These are phyloP conservation scores for Dryas integrifolia DNA, from an alignment of 331 rosid genomes.

Conservation along the genomic window DNA sequence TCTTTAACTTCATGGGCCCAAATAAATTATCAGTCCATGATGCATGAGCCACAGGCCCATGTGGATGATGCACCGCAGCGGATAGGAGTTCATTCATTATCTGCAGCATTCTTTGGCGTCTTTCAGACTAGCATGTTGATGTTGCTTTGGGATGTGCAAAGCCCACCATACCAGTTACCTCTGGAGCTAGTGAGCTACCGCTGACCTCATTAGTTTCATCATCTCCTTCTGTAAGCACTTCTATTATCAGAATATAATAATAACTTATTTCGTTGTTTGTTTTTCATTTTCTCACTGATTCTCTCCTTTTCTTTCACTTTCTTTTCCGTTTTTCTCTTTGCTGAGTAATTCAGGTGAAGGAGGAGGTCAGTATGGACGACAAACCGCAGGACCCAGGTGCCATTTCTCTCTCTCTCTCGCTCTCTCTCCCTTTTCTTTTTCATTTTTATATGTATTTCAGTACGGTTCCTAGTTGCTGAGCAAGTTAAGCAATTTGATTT, in stretches of 20 bases:
- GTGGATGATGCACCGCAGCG: neutral
- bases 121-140: neutral
- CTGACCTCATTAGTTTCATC: conserved; percentile 13
- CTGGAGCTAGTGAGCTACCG: neutral
- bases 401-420: neutral
- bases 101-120: neutral
- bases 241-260: neutral
- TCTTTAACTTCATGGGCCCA: neutral
- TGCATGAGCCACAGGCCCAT: neutral
- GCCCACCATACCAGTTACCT: neutral
- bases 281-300: neutral
- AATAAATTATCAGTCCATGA: too few relatives aligned
- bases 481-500: neutral
- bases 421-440: neutral
- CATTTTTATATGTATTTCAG: neutral
- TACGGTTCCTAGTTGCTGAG: neutral
- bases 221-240: conserved; percentile 13
- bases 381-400: conserved; percentile 44
- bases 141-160: conserved; percentile 31
- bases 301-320: neutral
- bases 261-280: neutral
- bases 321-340: neutral
- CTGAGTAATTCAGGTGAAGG: conserved; percentile 22
- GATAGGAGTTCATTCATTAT: neutral
- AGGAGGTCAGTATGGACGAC: conserved; percentile 40